These are phyloP conservation scores for Artemisia annua DNA, from an alignment of 129 eudicot genomes.

Conservation along the genomic window DNA sequence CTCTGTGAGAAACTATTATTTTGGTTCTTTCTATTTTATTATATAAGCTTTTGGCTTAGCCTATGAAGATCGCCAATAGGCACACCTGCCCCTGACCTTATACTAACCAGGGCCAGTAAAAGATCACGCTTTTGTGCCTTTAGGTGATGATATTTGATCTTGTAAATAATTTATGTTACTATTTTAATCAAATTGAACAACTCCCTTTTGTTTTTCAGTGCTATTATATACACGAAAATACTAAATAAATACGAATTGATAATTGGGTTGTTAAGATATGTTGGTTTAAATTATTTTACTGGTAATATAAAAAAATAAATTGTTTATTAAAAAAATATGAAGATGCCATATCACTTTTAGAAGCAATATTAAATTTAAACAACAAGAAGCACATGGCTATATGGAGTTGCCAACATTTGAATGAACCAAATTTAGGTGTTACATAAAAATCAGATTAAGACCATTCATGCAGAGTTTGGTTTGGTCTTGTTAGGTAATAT, in stretches of 20 bases:
- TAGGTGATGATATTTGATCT: neutral
- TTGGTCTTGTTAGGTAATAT: conserved; percentile 10
- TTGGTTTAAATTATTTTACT: neutral
- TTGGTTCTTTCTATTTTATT: neutral
- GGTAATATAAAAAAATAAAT: neutral
- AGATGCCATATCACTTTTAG: neutral
- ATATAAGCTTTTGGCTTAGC: conserved; percentile 12
- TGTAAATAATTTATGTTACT: too few species aligned
- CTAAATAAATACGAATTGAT: neutral
- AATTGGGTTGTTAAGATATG: neutral
- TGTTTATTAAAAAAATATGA: neutral
- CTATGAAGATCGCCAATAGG: conserved; percentile 23
- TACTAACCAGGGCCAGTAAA: conserved; percentile 1
- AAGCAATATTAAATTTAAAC: neutral
- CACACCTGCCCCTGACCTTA: conserved; percentile 18
- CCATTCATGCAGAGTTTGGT: neutral
- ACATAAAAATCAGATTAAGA: neutral
- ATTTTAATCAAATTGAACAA: neutral
- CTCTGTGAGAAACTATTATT: too few species aligned
- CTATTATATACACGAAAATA: neutral
- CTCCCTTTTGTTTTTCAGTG: conserved; percentile 5
- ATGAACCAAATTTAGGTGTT: neutral
- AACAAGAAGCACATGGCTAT: neutral
- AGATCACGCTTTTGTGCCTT: neutral
- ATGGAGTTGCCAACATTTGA: conserved; percentile 9